Evolutionary conservation across 1,284 basidiomycete species (phyloP), one percentile per base, ranked within the genome.

Genomic region (Pascua guehoae): DNA sequence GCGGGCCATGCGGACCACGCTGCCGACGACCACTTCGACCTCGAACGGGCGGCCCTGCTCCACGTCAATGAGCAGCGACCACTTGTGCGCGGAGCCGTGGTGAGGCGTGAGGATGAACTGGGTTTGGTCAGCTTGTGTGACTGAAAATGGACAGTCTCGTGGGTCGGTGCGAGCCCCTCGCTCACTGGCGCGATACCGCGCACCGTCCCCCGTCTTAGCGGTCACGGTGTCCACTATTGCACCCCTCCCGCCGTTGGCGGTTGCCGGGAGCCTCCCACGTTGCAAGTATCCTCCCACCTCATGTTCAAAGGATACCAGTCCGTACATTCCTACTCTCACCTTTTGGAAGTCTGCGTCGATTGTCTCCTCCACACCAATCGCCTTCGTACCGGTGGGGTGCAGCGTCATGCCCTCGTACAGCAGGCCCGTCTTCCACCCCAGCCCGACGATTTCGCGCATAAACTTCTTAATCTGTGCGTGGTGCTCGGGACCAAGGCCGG

Each of bases 21-120:
- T 59, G 1, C 75, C 73, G 2, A 68, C 61, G 32, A 75, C 74
- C 17, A 73, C 72, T 57, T 77, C 75, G 17, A 75, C 68, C 58
- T 77, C 75, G 61, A 77, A 67, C n/a, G 75, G 75, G 18, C 73
- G 64, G 12, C 67, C 67, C 44, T 69, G 62, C 56, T 74, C 73
- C 17, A 75, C 62, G 54, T 76, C 75, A 18, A 75, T 60, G 49
- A 73, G 60, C 39, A 76, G 59, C 4, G 66, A 69, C 65, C 73
- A 73, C 58, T 71, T 73, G 65, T 77, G 75, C 15, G 52, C 37
- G 38, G 41, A 47, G 11, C 42, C 51, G 18, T 43, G 39, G 40
- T 18, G 37, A 4, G 37, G 49, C 12, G 40, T 38, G 32, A 41
- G 8, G 36, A 61, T 47, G 24, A 61, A 61, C 59, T 61, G 45